These are phyloP conservation scores for Nakazawaea holstii DNA, from an alignment of 805 yeast species.

Conservation along the genomic window DNA sequence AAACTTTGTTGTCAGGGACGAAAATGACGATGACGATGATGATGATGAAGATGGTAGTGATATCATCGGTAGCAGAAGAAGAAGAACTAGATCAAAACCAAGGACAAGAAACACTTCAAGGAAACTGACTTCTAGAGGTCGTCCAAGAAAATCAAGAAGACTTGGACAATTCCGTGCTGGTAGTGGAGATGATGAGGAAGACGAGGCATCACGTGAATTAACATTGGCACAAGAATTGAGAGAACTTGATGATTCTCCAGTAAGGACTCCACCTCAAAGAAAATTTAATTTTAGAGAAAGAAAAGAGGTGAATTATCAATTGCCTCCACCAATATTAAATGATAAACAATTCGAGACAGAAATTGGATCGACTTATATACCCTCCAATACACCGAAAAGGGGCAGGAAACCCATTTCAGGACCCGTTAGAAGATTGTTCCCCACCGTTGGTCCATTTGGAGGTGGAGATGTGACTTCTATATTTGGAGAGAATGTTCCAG, in stretches of 20 bases:
- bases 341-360: constrained; percentile 27
- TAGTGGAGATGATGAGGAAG: constrained; percentile 15
- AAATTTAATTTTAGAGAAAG: constrained; percentile 51
- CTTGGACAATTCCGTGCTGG: constrained; percentile 15
- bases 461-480: constrained; percentile 88
- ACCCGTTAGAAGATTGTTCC: constrained; percentile 68
- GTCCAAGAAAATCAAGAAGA: constrained; percentile 5
- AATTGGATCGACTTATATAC: constrained; percentile 3
- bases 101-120: not conserved
- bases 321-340: constrained; percentile 72
- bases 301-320: constrained; percentile 70
- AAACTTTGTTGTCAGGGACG: constrained; percentile 20
- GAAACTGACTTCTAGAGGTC: constrained; percentile 1
- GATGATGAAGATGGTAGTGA: constrained; percentile 14
- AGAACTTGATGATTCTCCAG: constrained; percentile 58
- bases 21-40: constrained; percentile 14
- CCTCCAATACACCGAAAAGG: constrained; percentile 19
- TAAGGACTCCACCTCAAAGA: constrained; percentile 41
- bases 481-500: constrained; percentile 64
- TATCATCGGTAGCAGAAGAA: not conserved
- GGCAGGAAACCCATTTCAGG: constrained; percentile 34
- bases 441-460: constrained; percentile 97
- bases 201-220: constrained; percentile 18
- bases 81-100: constrained; percentile 7
- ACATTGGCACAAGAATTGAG: constrained; percentile 59